Conservation (phyloP, 257 asterid genomes). For the Verbena officinalis region DNA sequence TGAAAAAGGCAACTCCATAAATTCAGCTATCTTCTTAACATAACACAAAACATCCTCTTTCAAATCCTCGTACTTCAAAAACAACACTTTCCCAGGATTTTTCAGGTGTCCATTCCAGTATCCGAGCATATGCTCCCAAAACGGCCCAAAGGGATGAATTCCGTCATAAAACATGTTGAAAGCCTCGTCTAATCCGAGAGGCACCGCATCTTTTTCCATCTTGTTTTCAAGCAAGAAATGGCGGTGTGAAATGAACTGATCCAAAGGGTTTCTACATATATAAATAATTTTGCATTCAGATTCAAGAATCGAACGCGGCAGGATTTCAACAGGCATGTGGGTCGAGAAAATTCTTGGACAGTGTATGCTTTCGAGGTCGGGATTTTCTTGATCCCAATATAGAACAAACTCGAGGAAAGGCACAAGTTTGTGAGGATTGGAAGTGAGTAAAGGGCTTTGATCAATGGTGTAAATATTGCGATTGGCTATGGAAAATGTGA, state of each 20-base stretch:
- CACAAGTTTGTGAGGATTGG: slow-evolving; percentile 7
- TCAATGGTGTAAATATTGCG: slow-evolving; percentile 1
- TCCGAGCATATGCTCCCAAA: slow-evolving; percentile 19
- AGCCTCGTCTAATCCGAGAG: background rate
- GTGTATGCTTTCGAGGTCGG: background rate
- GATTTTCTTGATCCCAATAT: background rate
- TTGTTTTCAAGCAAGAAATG: background rate
- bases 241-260: slow-evolving; percentile 15
- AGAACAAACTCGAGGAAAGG: background rate
- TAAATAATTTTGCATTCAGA: slow-evolving; percentile 9
- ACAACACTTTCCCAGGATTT: too few relatives aligned
- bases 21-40: too few relatives aligned
- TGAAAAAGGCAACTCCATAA: background rate
- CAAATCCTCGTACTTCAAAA: too few relatives aligned
- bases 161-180: slow-evolving; percentile 24
- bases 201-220: background rate
- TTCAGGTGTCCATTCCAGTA: too few relatives aligned
- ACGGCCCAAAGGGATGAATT: slow-evolving; percentile 15
- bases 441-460: slow-evolving; percentile 14
- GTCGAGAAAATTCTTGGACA: slow-evolving; percentile 24
- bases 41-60: too few relatives aligned
- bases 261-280: slow-evolving; percentile 28
- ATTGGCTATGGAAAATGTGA: slow-evolving; percentile 24
- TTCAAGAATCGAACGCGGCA: slow-evolving; percentile 4
- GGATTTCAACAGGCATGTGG: slow-evolving; percentile 9